Percentiles rank a stretch among this genome's conserved stretches.
phyloP scores from a whole-genome alignment of 2,329 filamentous ascomycete species.

The Rhynchosporium graminicola region DNA sequence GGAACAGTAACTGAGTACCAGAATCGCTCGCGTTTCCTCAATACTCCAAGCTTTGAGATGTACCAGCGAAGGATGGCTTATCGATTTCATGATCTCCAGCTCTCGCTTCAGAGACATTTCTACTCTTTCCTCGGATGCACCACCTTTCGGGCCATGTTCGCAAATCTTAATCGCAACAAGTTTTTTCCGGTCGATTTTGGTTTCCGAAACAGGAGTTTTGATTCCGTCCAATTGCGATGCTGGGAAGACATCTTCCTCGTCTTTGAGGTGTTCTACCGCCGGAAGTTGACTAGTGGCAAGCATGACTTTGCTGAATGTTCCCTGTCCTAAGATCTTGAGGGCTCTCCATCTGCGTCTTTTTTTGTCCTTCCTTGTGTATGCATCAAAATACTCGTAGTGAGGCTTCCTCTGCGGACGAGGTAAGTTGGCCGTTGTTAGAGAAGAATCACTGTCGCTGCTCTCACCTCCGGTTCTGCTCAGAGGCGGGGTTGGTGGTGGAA shows the following conservation, averaged over 20 bases:
- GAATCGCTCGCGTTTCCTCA: constrained; percentile 76
- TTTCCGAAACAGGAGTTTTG: constrained; percentile 38
- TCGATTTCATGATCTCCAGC: constrained; percentile 86
- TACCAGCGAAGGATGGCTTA: constrained; percentile 87
- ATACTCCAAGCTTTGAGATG: constrained; percentile 91
- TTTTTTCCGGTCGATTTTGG: constrained; percentile 66
- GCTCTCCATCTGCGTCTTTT: constrained; percentile 79
- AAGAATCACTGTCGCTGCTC: constrained; percentile 51
- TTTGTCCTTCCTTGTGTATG: constrained; percentile 63
- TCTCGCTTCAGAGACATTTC: constrained; percentile 94
- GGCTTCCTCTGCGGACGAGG: constrained; percentile 42
- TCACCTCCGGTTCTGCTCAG: constrained; percentile 69
- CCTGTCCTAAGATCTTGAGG: constrained; percentile 80
- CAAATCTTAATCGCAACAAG: constrained; percentile 95
- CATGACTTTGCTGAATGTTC: constrained; percentile 93
- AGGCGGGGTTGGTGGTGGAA: constrained; percentile 75
- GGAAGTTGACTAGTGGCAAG: constrained; percentile 78
- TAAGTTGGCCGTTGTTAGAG: constrained; percentile 45
- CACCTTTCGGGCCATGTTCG: constrained; percentile 90
- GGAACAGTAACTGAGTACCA: constrained; percentile 89
- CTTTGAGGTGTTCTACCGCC: constrained; percentile 46
- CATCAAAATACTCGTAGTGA: constrained; percentile 66
- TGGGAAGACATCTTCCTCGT: constrained; percentile 41
- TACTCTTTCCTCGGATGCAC: constrained; percentile 88
- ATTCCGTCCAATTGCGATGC: constrained; percentile 34